Percentiles rank a stretch among this genome's conserved stretches.
Conservation (phyloP, 2,329 filamentous ascomycete genomes). For the Chaetomiaceae sp. region DNA sequence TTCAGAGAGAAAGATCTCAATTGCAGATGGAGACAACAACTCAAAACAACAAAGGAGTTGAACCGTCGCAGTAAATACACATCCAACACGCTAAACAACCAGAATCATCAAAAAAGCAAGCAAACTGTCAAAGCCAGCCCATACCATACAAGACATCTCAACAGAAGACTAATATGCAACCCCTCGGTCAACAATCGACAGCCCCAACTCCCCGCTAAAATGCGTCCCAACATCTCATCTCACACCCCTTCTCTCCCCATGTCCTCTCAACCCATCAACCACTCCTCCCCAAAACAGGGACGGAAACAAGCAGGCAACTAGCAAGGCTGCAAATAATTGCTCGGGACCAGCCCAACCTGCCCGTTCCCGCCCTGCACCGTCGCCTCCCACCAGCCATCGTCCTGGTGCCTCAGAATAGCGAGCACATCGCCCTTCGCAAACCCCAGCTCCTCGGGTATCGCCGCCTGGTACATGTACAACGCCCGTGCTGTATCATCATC, state of each 20-base stretch:
- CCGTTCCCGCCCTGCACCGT: slow-evolving; percentile 71
- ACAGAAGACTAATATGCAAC: slow-evolving; percentile 8
- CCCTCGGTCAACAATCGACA: not conserved
- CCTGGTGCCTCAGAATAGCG: slow-evolving; percentile 83
- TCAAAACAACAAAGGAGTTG: not conserved
- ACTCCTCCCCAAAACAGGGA: not conserved
- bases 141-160: slow-evolving; percentile 6
- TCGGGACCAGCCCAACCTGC: slow-evolving; percentile 59
- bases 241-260: not conserved
- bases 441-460: slow-evolving; percentile 89
- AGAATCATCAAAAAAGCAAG: not conserved
- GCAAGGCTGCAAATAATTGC: slow-evolving; percentile 60
- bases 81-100: slow-evolving; percentile 1
- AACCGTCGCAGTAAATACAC: too few relatives aligned
- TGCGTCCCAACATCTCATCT: not conserved
- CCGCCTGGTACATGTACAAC: slow-evolving; percentile 89
- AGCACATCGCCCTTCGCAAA: slow-evolving; percentile 91
- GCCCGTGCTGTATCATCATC: slow-evolving; percentile 64
- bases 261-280: not conserved
- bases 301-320: slow-evolving; percentile 30
- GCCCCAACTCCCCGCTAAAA: slow-evolving; percentile 1
- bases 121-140: not conserved
- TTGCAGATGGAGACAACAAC: not conserved
- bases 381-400: slow-evolving; percentile 99
- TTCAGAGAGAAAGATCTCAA: too few relatives aligned